phyloP scores from a whole-genome alignment of 1,139 yeast species.

The Zhuliangozyma parablackwelliae region DNA sequence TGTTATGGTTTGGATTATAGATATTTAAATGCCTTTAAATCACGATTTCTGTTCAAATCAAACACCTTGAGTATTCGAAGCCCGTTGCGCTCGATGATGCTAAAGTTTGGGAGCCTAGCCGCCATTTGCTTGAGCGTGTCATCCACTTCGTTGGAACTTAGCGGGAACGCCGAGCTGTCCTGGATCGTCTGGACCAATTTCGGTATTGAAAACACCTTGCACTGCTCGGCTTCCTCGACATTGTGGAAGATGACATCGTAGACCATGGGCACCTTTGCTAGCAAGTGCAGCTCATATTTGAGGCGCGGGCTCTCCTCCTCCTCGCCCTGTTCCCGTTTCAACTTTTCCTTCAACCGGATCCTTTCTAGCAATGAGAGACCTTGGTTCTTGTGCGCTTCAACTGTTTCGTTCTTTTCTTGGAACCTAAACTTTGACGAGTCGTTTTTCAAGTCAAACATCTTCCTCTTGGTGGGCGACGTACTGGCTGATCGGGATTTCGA shows the following conservation, averaged over 20 bases:
- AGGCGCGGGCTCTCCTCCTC: constrained; percentile 10
- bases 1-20: not conserved
- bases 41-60: constrained; percentile 24
- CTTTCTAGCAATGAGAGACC: constrained; percentile 43
- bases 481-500: constrained; percentile 7
- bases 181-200: constrained; percentile 24
- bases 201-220: constrained; percentile 20
- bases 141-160: constrained; percentile 26
- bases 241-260: constrained; percentile 30
- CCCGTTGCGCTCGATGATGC: constrained; percentile 17
- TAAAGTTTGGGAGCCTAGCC: constrained; percentile 13
- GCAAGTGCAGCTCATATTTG: constrained; percentile 29
- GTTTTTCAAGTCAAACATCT: constrained; percentile 20
- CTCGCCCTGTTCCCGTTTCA: constrained; percentile 17
- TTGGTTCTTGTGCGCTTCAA: constrained; percentile 15
- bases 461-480: constrained; percentile 11
- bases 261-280: constrained; percentile 36
- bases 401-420: constrained; percentile 19
- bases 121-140: constrained; percentile 22
- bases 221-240: constrained; percentile 6
- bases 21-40: constrained; percentile 13
- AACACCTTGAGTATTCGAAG: constrained; percentile 25
- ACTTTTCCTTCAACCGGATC: constrained; percentile 32
- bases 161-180: constrained; percentile 34
- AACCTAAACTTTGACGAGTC: constrained; percentile 29